Evolutionary conservation across 176 grass and related monocot genomes (phyloP).

Genomic region (Chloris gayana): DNA sequence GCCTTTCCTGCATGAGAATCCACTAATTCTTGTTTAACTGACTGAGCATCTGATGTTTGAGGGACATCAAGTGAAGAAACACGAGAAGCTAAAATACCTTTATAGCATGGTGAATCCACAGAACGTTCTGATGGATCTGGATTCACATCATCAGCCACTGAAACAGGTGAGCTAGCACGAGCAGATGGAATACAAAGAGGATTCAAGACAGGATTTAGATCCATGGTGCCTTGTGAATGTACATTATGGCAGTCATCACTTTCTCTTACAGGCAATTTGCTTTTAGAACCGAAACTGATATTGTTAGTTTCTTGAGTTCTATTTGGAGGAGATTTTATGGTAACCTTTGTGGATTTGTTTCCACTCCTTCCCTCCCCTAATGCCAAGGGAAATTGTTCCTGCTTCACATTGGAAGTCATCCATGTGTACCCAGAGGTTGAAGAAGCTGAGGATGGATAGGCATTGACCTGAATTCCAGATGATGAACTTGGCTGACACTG

Average conservation of each 20-base stretch:
- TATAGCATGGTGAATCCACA: slow-evolving; percentile 65
- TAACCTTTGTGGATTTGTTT: slow-evolving; percentile 33
- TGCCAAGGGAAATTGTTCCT: background rate
- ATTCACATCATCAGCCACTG: slow-evolving; percentile 41
- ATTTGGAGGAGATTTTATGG: slow-evolving; percentile 41
- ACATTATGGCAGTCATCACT: slow-evolving; percentile 22
- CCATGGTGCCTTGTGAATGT: slow-evolving; percentile 9
- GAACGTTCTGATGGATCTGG: slow-evolving; percentile 55
- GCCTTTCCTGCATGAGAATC: slow-evolving; percentile 5
- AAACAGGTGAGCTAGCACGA: slow-evolving; percentile 11
- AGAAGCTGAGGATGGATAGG: slow-evolving; percentile 26
- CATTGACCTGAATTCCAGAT: background rate
- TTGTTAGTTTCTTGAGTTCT: slow-evolving; percentile 29
- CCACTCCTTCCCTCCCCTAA: slow-evolving; percentile 13
- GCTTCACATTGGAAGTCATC: slow-evolving; percentile 29
- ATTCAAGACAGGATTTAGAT: slow-evolving; percentile 27
- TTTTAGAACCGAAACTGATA: background rate
- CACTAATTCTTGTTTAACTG: slow-evolving; percentile 27
- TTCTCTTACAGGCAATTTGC: slow-evolving; percentile 24
- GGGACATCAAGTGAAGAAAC: slow-evolving; percentile 36
- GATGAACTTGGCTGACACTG: slow-evolving; percentile 29
- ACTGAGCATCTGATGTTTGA: slow-evolving; percentile 2
- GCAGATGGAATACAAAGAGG: slow-evolving; percentile 36
- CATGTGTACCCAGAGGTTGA: slow-evolving; percentile 11
- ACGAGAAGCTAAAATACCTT: slow-evolving; percentile 44